A percentile compares a stretch with the other conserved stretches of the same genome.
phyloP scores from a whole-genome alignment of 805 yeast genomes.

The Zygoascus tannicola region DNA sequence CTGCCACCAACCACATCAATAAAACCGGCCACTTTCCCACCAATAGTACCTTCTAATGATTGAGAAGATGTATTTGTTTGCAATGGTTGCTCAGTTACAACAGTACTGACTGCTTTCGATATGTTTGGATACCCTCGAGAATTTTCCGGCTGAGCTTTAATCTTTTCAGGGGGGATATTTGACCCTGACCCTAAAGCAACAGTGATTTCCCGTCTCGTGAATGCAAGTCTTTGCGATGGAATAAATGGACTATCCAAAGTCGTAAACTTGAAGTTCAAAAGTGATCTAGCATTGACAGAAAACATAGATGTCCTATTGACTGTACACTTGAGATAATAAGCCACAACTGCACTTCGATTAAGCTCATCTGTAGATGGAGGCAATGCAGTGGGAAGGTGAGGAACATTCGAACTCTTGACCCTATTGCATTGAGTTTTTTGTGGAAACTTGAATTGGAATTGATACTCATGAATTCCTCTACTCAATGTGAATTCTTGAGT shows the following conservation, averaged over 20 bases:
- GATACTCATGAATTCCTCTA: slow-evolving; percentile 29
- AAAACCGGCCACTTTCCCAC: background rate
- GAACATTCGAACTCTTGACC: background rate
- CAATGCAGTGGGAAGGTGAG: slow-evolving; percentile 18
- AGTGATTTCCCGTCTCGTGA: too few species aligned
- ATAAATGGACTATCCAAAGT: slow-evolving; percentile 40
- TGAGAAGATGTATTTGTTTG: too few species aligned
- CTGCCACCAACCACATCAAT: too few species aligned
- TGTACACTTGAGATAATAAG: slow-evolving; percentile 53
- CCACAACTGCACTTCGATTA: slow-evolving; percentile 25
- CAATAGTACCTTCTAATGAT: slow-evolving; percentile 13
- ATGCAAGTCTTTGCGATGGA: too few species aligned
- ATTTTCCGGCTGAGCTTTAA: too few species aligned
- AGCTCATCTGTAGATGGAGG: slow-evolving; percentile 29
- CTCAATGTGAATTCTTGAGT: slow-evolving; percentile 25
- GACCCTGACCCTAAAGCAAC: too few species aligned
- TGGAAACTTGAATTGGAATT: slow-evolving; percentile 29
- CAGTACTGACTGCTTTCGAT: too few species aligned
- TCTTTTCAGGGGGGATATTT: too few species aligned
- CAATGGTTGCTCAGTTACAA: too few species aligned
- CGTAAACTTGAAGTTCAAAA: slow-evolving; percentile 43
- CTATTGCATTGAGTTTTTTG: slow-evolving; percentile 13
- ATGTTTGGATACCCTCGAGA: too few species aligned
- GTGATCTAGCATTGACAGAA: slow-evolving; percentile 38
- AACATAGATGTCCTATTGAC: slow-evolving; percentile 44